Base-by-base conservation (phyloP, 257 asterid species). In the Parsonsia alboflavescens region DNA sequence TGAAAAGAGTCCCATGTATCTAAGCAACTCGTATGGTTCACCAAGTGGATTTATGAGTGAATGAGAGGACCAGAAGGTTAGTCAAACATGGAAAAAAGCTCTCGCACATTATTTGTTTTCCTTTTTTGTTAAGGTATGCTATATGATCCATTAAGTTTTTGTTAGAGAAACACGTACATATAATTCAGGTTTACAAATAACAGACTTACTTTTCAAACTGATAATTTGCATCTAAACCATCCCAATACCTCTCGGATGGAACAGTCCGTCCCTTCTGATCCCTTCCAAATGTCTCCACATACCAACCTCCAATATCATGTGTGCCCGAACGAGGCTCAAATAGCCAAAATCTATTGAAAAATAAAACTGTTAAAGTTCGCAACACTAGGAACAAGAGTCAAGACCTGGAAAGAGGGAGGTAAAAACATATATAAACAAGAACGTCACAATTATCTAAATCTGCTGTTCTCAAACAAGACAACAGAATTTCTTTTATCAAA, bases 231-330 rank as follows among this genome's bases (percentile, higher is more conserved):
- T 85, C 89, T 30, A 87, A 80, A 73, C 84, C 81, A 63, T 89
- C 90, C 98, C 97, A 91, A 82, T 76, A 82, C 85, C 98, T 86
- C 81, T 77, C 86, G 28, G 87, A 73, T 75, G 86, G 89, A 73
- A 86, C 85, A 74, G 75, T 89, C 79, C 89, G 88, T 19, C 93
- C 95, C 83, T 91, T 91, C 66, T 80, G 76, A 79, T 94, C 90
- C 82, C 85, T 87, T 72, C 96, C 97, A 79, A 84, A 94, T 62
- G 97, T 91, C 89, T 94, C 98, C 72, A 94, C 84, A 74, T 92
- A 92, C 97, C 98, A 94, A 74, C 98, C 98, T 80, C 98, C 97
- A 76, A 85, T 81, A 66, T 94, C 97, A 84, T 94, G 98, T 96
- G 85, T 82, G 39, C 90, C 86, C 84, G 96, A 86, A 75, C 98